Evolutionary conservation across 768 basidiomycete genomes (phyloP), one percentile per base, ranked within the genome.

Genomic region (Termitomyces sp.): DNA sequence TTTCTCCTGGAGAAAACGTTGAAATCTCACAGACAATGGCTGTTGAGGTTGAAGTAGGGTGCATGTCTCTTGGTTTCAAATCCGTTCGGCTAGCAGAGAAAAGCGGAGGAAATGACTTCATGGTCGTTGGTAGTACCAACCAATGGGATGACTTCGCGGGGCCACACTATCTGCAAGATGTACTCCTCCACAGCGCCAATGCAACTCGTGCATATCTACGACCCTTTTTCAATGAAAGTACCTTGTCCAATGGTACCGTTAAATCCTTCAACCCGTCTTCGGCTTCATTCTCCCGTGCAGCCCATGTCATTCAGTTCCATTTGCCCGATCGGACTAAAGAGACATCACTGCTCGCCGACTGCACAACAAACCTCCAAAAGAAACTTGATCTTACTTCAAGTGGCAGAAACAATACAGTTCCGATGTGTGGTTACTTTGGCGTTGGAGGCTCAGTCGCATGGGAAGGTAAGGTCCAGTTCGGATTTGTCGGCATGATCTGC

Each of bases 11-110:
- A 18, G 48, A 59, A 20, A 53, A 46, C 12, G 58, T 64, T 23
- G 40, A 38, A 29, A 51, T 67, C 16, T 36, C 57, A 5, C 56
- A 62, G 31, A 56, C 64, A 0, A 22, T 67, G 40, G 59, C 59
- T 2, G 27, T 65, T 36, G 63, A 65, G 38, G 57, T 60, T 3
- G 60, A 66, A 11, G 56, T 63, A 1, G 60, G 60, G n/a, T 64
- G 63, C 41, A 59, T 66, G 50, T 16, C 27, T 0, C 18, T 51
- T 2, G 50, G 50, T 5, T 23, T 51, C 1, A 3, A 10, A 20
- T 9, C 38, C 5, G 5, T 41, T 4, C 7, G 27, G n/a, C 11
- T 12, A 32, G 22, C 22, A 10, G 27, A 33, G 11, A 2, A 27
- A 2, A 3, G n/a, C 36, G 3, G 3, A 2, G 50, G 39, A 42